phyloP scores from a whole-genome alignment of 2,329 filamentous ascomycete species.

The Botrytis aclada region DNA sequence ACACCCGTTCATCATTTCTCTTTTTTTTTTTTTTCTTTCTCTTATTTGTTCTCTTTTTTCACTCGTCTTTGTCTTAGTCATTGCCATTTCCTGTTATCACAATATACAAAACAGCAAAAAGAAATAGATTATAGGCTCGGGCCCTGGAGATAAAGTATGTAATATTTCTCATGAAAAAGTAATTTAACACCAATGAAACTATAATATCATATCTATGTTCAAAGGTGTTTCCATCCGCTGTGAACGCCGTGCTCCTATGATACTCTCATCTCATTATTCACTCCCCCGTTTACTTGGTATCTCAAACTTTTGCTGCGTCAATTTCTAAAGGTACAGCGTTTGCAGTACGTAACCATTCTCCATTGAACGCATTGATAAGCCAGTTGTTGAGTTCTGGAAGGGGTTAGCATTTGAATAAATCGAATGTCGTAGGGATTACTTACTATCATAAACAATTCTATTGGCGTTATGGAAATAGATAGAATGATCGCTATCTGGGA shows the following conservation, averaged over 20 bases:
- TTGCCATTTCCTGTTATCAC: neutral
- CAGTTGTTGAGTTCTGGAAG: conserved; percentile 74
- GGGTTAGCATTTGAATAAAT: conserved; percentile 36
- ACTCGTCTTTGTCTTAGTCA: neutral
- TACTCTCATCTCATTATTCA: neutral
- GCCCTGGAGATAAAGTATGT: neutral
- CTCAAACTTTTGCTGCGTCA: conserved; percentile 24
- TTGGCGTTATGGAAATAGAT: conserved; percentile 96
- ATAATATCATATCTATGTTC: neutral
- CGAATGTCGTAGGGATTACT: conserved; percentile 42
- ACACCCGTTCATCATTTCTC: neutral
- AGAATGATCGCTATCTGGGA: conserved; percentile 91
- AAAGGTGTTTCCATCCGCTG: neutral
- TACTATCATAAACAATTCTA: conserved; percentile 87
- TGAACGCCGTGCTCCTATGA: conserved; percentile 8
- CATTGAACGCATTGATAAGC: conserved; percentile 97
- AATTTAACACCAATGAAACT: neutral
- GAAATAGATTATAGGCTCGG: neutral
- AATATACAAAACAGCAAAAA: neutral
- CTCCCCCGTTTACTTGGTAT: neutral
- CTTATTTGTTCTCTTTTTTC: neutral
- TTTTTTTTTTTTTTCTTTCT: too few relatives aligned
- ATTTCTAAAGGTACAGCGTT: conserved; percentile 36
- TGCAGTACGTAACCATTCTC: conserved; percentile 70
- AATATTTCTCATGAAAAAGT: neutral